Evolutionary conservation across 495 filamentous ascomycete genomes (phyloP), one percentile per base, ranked within the genome.

Genomic region (Neurospora sp.): DNA sequence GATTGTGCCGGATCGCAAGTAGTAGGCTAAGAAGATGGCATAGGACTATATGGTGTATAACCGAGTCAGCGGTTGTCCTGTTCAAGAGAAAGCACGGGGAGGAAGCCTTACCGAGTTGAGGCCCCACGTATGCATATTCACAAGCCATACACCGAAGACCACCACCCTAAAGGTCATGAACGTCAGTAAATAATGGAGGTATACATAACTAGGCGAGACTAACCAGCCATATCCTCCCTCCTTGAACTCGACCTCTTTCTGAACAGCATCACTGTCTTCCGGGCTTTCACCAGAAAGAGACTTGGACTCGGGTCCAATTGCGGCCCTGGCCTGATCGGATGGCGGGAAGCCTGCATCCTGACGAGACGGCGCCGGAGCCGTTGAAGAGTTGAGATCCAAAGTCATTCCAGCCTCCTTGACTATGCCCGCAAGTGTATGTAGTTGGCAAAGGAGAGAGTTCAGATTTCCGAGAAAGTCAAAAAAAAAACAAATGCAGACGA

Each of bases 1-100:
- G 73, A 90, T 92, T 20, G 83, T 81, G 70, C 88, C 79, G 53
- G 87, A 80, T 6, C 86, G 85, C 39, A 93, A 85, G 75, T 93
- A 94, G 77, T 91, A 86, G 14, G 88, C 88, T 3, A 94, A 88
- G 78, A 90, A 94, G 12, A 94, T 90, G 14, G 89, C 89, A 74
- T 89, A 94, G 4, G 86, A 83, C 86, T 89, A 73, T 22, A 31
- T 35, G 5, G 11, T 16, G 14, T 20, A n/a, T 22, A 11, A 20
- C 37, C 39, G 37, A 22, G 69, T n/a, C 6, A 22, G 75, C 73
- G 74, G 69, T 41, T 42, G 40, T 40, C 42, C 53, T 14, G 35
- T 40, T 39, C 72, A 27, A 61, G 18, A 6, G 20, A 35, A 61
- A 14, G 20, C 53, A 5, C 27, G 7, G 31, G 20, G 41, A 44